Conservation (phyloP, 306 rosid species). For the Begonia loranthoides region DNA sequence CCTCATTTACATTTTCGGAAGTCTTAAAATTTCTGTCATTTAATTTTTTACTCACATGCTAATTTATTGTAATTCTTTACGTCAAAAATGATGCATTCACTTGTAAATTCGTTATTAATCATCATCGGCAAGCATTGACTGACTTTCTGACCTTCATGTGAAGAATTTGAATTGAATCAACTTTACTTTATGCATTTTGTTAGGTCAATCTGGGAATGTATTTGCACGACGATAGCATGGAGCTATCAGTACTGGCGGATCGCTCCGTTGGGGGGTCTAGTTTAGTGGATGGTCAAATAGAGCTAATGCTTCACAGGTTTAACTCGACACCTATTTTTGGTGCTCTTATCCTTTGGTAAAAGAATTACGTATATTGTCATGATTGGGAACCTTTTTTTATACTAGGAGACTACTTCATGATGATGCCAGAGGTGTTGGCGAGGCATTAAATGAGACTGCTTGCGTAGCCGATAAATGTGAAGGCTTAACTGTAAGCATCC, state of each 20-base stretch:
- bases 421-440: slow-evolving; percentile 56
- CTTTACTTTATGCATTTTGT: slow-evolving; percentile 4
- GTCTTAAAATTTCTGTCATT: too few relatives aligned
- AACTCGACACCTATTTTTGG: slow-evolving; percentile 2
- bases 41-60: too few relatives aligned
- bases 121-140: too few relatives aligned
- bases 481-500: slow-evolving; percentile 54
- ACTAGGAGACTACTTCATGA: slow-evolving; percentile 56
- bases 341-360: too few relatives aligned
- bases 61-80: too few relatives aligned
- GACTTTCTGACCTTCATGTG: too few relatives aligned
- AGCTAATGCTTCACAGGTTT: slow-evolving; percentile 85
- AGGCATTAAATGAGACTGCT: slow-evolving; percentile 65
- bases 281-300: slow-evolving; percentile 62
- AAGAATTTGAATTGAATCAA: too few relatives aligned
- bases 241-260: slow-evolving; percentile 64
- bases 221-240: slow-evolving; percentile 38
- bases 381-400: not conserved
- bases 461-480: slow-evolving; percentile 40
- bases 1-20: too few relatives aligned
- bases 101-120: too few relatives aligned
- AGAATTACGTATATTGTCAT: not conserved
- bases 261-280: slow-evolving; percentile 83
- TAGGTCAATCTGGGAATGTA: slow-evolving; percentile 73
- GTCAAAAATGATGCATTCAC: too few relatives aligned